A percentile compares a stretch with the other conserved stretches of the same genome.
phyloP scores from a whole-genome alignment of 1,139 yeast genomes.

The Suhomyces yuchorum region DNA sequence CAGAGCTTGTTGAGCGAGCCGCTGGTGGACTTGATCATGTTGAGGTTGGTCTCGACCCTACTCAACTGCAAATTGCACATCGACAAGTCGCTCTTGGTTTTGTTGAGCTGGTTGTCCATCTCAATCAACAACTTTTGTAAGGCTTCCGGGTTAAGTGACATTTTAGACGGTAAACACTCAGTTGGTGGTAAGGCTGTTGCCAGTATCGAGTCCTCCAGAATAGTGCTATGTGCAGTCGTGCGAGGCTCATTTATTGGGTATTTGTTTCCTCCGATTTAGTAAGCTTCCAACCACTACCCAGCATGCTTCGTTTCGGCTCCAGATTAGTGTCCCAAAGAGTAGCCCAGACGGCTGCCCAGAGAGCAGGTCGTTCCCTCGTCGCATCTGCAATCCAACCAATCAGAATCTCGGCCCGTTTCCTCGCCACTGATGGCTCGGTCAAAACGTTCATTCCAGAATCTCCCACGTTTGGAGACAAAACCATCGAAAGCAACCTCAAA shows the following conservation, averaged over 20 bases:
- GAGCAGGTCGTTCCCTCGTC: not conserved
- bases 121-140: constrained; percentile 56
- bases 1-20: constrained; percentile 51
- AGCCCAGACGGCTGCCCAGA: not conserved
- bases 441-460: constrained; percentile 16
- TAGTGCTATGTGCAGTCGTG: not conserved
- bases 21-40: constrained; percentile 57
- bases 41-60: constrained; percentile 57
- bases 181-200: not conserved
- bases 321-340: constrained; percentile 2
- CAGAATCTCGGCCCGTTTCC: not conserved
- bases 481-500: constrained; percentile 51
- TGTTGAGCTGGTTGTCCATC: constrained; percentile 64
- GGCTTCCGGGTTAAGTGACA: constrained; percentile 52
- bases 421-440: constrained; percentile 14
- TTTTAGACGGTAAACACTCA: constrained; percentile 4
- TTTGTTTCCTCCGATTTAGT: not conserved
- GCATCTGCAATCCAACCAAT: not conserved
- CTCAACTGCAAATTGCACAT: constrained; percentile 62
- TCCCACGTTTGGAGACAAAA: constrained; percentile 39
- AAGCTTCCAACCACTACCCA: not conserved
- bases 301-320: constrained; percentile 9
- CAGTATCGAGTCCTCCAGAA: not conserved
- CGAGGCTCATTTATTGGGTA: not conserved
- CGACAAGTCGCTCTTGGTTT: constrained; percentile 63